A percentile compares a stretch with the other conserved stretches of the same genome.
These are phyloP conservation scores for Crucihimalaya himalaica DNA, from an alignment of 345 rosid species.

Conservation along the genomic window DNA sequence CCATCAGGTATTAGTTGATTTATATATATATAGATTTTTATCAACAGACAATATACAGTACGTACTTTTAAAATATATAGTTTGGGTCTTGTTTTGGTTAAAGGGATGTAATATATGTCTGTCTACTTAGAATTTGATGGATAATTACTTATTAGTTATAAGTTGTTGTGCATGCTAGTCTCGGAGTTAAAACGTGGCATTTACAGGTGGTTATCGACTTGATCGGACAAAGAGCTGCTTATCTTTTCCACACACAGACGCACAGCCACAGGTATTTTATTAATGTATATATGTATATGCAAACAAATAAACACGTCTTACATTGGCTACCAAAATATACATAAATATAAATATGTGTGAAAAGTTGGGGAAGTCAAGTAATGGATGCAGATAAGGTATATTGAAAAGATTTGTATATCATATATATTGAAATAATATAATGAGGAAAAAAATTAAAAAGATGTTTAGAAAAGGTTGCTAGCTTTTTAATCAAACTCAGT, in stretches of 20 bases:
- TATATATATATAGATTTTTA: background rate
- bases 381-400: slow-evolving; percentile 1
- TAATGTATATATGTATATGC: slow-evolving; percentile 12
- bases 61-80: background rate
- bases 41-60: background rate
- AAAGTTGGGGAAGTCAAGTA: slow-evolving; percentile 22
- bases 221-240: slow-evolving; percentile 48
- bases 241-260: slow-evolving; percentile 34
- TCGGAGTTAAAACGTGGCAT: slow-evolving; percentile 2
- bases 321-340: slow-evolving; percentile 16
- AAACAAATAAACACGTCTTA: background rate
- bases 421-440: slow-evolving; percentile 26
- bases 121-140: background rate
- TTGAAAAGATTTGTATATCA: slow-evolving; percentile 24
- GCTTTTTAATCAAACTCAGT: slow-evolving; percentile 35
- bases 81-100: background rate
- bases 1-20: slow-evolving; percentile 22
- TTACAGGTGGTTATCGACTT: slow-evolving; percentile 37
- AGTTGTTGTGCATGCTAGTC: background rate
- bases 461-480: slow-evolving; percentile 41
- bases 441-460: slow-evolving; percentile 12
- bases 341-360: slow-evolving; percentile 19
- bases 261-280: slow-evolving; percentile 43
- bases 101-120: background rate
- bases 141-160: background rate